Evolutionary conservation across 2,329 filamentous ascomycete species (phyloP).

Genomic region (Paecilomyces formosus): DNA sequence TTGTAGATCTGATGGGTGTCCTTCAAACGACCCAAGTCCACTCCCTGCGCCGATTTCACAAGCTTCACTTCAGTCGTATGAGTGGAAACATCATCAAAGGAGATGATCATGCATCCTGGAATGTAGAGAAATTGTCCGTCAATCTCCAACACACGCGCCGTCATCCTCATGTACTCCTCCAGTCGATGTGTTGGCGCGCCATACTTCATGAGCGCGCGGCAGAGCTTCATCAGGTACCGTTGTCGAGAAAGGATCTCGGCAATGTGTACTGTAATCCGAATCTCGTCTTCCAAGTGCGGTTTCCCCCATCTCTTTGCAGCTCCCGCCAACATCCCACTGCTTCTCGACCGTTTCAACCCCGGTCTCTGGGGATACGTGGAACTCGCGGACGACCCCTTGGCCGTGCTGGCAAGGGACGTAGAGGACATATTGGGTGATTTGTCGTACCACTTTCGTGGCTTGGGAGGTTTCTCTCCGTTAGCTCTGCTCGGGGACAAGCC

Average conservation of each 20-base stretch:
- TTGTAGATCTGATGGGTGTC: constrained; percentile 44
- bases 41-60: constrained; percentile 35
- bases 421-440: constrained; percentile 29
- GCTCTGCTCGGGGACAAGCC: constrained; percentile 22
- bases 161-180: constrained; percentile 89
- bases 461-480: constrained; percentile 20
- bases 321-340: constrained; percentile 23
- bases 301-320: constrained; percentile 21
- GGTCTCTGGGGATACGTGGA: constrained; percentile 11
- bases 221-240: constrained; percentile 77
- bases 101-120: constrained; percentile 90
- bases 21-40: constrained; percentile 38
- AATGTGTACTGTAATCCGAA: constrained; percentile 55
- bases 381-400: constrained; percentile 20
- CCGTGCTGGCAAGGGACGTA: constrained; percentile 23
- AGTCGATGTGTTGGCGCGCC: constrained; percentile 88
- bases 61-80: constrained; percentile 44
- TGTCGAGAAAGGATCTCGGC: constrained; percentile 70
- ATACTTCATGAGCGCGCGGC: constrained; percentile 80
- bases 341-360: constrained; percentile 28
- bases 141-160: constrained; percentile 77
- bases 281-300: constrained; percentile 41
- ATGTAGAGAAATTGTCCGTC: constrained; percentile 88
- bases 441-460: constrained; percentile 32
- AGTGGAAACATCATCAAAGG: constrained; percentile 57